Conservation (phyloP, 306 rosid species). For the Neltuma alba region DNA sequence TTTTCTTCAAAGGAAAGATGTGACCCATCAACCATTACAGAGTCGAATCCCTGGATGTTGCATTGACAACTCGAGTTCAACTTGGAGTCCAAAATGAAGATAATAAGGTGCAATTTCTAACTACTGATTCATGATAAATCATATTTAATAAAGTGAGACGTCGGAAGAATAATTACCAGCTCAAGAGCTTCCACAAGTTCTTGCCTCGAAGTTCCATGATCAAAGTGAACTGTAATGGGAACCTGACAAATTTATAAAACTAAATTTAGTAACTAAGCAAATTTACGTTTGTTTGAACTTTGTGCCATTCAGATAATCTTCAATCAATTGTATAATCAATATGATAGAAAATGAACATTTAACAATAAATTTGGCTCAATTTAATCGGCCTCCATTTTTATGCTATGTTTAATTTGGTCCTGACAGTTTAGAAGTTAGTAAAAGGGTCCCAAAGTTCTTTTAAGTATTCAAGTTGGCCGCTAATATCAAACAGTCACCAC, state of each 20-base stretch:
- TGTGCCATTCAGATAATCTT: constrained; percentile 13
- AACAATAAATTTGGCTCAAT: not conserved
- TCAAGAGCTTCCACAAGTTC: constrained; percentile 90
- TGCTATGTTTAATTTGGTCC: not conserved
- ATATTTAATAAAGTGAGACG: constrained; percentile 16
- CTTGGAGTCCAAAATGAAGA: constrained; percentile 19
- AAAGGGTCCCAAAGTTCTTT: not conserved
- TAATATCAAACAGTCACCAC: not conserved
- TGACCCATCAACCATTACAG: constrained; percentile 94
- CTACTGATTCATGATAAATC: constrained; percentile 19
- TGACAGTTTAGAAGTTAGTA: not conserved
- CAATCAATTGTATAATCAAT: not conserved
- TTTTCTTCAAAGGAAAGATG: constrained; percentile 85
- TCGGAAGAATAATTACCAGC: constrained; percentile 54
- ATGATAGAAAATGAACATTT: constrained; percentile 3
- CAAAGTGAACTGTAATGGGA: constrained; percentile 88
- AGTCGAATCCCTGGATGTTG: constrained; percentile 72
- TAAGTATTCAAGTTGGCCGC: not conserved
- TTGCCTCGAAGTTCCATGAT: constrained; percentile 88
- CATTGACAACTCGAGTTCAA: constrained; percentile 32
- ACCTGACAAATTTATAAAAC: constrained; percentile 56
- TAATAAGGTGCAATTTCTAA: constrained; percentile 26
- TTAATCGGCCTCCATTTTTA: not conserved
- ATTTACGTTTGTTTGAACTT: constrained; percentile 7
- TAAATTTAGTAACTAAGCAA: constrained; percentile 33